Percentiles rank a stretch among this genome's conserved stretches.
Evolutionary conservation across 208 protist genomes (phyloP).

Genomic region (Lotmaria passim): DNA sequence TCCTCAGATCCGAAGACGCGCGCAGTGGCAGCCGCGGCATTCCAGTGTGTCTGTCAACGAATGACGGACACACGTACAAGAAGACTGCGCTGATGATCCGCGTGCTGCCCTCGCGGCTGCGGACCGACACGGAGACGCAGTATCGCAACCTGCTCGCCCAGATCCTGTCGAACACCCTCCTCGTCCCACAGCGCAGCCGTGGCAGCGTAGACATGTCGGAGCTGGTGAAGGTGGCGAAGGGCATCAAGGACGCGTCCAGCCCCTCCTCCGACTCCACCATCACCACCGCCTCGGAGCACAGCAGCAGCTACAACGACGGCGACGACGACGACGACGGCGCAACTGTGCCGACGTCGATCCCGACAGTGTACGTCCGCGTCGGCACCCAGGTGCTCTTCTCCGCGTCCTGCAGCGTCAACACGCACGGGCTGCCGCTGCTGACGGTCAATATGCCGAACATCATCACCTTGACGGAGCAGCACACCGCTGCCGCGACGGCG

Average conservation of each 20-base stretch:
- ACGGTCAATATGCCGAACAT: constrained; percentile 38
- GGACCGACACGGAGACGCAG: constrained; percentile 41
- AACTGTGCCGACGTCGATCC: neutral
- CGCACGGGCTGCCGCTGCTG: constrained; percentile 49
- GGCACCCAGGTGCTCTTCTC: constrained; percentile 59
- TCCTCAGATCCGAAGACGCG: constrained; percentile 33
- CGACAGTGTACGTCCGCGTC: constrained; percentile 17
- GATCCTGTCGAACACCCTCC: constrained; percentile 58
- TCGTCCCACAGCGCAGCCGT: constrained; percentile 53
- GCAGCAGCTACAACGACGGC: constrained; percentile 1
- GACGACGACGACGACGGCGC: neutral
- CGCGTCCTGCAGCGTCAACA: constrained; percentile 53
- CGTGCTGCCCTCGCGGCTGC: constrained; percentile 48
- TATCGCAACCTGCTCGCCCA: constrained; percentile 45
- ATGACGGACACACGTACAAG: constrained; percentile 51
- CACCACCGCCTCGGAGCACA: neutral
- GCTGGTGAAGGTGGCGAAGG: constrained; percentile 27
- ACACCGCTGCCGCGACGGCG: constrained; percentile 40
- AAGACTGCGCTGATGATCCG: constrained; percentile 38
- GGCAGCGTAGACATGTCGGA: constrained; percentile 57
- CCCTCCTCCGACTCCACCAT: constrained; percentile 1
- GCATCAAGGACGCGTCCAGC: neutral
- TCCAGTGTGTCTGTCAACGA: constrained; percentile 56
- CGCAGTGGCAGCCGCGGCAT: constrained; percentile 3
- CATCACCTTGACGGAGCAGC: constrained; percentile 45